These are phyloP conservation scores for Calocera viscosa DNA, from an alignment of 768 basidiomycete species.

Conservation along the genomic window DNA sequence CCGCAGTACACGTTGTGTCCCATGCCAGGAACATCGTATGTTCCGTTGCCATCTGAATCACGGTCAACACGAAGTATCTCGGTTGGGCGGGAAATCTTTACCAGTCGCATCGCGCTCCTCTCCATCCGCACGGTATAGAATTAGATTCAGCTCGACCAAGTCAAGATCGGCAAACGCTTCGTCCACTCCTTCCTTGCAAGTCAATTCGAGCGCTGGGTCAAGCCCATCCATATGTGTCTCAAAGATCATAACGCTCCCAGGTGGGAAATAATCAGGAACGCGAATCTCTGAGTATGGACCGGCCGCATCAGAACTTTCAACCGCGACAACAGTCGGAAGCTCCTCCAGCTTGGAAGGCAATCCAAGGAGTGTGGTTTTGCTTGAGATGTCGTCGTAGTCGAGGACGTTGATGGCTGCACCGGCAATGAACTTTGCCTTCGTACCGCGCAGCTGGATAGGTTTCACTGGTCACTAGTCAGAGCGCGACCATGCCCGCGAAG, in stretches of 20 bases:
- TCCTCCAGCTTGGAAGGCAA: constrained; percentile 57
- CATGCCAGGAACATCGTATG: constrained; percentile 63
- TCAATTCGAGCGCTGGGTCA: constrained; percentile 55
- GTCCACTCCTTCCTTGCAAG: constrained; percentile 58
- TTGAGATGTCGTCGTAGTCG: constrained; percentile 43
- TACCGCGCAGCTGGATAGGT: constrained; percentile 70
- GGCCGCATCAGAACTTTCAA: constrained; percentile 49
- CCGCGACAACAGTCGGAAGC: constrained; percentile 45
- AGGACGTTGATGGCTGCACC: constrained; percentile 62
- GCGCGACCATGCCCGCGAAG: not conserved
- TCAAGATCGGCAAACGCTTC: constrained; percentile 61
- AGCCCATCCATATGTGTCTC: constrained; percentile 69
- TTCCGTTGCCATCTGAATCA: constrained; percentile 41
- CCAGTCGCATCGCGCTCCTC: constrained; percentile 84
- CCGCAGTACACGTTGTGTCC: constrained; percentile 83
- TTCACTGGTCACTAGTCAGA: constrained; percentile 40
- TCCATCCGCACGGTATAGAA: constrained; percentile 74
- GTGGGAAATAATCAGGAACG: constrained; percentile 85
- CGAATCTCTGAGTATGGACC: constrained; percentile 65
- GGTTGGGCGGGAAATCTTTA: constrained; percentile 11
- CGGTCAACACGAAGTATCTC: constrained; percentile 21
- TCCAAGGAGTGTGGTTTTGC: constrained; percentile 49
- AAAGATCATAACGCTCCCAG: constrained; percentile 88
- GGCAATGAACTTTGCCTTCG: constrained; percentile 64
- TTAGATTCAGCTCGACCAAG: constrained; percentile 77